Base-by-base conservation (phyloP, 2,329 filamentous ascomycete genomes). In the Pseudogymnoascus pannorum region DNA sequence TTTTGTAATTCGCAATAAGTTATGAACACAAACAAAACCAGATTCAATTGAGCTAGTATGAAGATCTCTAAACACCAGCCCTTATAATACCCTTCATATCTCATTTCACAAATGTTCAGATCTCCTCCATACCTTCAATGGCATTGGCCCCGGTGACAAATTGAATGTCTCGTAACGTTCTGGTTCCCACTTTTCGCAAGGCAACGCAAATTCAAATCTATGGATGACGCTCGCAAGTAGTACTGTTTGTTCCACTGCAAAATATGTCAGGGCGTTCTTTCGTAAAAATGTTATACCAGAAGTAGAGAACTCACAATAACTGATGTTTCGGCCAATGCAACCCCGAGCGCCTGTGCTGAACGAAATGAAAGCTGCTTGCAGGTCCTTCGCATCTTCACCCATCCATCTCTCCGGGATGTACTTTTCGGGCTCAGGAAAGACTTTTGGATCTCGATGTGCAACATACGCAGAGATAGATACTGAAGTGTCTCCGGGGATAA, bases 381-480 rank as follows among this genome's bases (percentile, higher is more conserved):
- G 67, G 33, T 71, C 69, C 63, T 75, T 77, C 2, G 71, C 73
- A 44, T 75, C 69, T 18, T 75, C 75, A 0, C 71, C 74, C 1
- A 78, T 67, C 75, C 75, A 79, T 11, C 76, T 69, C 62, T 78
- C 75, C 1, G 77, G 77, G 16, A 70, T 69, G 64, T 70, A 78
- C 40, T 68, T 64, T 35, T 77, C 69, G 2, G 75, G 67, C 6
- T 77, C 67, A 6, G 72, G 73, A 65, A 75, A 78, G 1, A 73
- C 68, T 9, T 65, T 62, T 31, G 71, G 66, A 61, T 77, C 71
- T n/a, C 73, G 72, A 64, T 78, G 75, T 5, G 71, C 73, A 4
- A 75, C 70, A 57, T 72, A 75, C 1, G 75, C 71, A 0, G 77
- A 77, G 64, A 79, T 75, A 35, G 71, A 73, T 5, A 82, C 78